These are phyloP conservation scores for Rubia yunnanensis DNA, from an alignment of 257 asterid species.

Conservation along the genomic window DNA sequence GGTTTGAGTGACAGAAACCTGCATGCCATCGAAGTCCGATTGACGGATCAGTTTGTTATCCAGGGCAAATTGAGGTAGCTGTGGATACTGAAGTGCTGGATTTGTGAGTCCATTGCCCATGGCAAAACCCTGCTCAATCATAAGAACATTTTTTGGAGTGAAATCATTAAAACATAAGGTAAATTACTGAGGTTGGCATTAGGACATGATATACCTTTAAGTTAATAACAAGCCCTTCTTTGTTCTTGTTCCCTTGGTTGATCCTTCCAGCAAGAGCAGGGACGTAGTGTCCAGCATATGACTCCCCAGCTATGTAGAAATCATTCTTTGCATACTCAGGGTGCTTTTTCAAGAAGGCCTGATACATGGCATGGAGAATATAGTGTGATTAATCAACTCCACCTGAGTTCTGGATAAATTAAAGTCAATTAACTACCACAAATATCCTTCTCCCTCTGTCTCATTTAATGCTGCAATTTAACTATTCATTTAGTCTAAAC, in stretches of 20 bases:
- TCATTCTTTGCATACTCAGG: slow-evolving; percentile 6
- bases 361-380: neutral
- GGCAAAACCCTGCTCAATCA: slow-evolving; percentile 42
- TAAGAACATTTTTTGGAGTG: neutral
- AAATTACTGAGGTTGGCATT: neutral
- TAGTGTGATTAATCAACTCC: neutral
- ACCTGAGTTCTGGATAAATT: neutral
- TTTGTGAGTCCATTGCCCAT: slow-evolving; percentile 60
- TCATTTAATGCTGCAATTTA: too few species aligned
- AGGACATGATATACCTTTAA: neutral
- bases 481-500: too few species aligned
- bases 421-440: neutral
- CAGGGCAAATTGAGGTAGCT: slow-evolving; percentile 46
- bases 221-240: slow-evolving; percentile 4
- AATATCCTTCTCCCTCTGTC: too few species aligned
- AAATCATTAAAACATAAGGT: neutral
- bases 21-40: slow-evolving; percentile 27
- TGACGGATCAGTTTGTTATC: slow-evolving; percentile 34
- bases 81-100: slow-evolving; percentile 45
- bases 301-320: slow-evolving; percentile 10
- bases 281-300: slow-evolving; percentile 9
- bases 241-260: slow-evolving; percentile 9
- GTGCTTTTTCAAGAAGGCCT: slow-evolving; percentile 8
- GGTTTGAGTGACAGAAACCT: slow-evolving; percentile 22
- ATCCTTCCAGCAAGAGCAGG: slow-evolving; percentile 10